phyloP scores from a whole-genome alignment of 2,329 filamentous ascomycete species.

The Pyrenochaeta sp. region DNA sequence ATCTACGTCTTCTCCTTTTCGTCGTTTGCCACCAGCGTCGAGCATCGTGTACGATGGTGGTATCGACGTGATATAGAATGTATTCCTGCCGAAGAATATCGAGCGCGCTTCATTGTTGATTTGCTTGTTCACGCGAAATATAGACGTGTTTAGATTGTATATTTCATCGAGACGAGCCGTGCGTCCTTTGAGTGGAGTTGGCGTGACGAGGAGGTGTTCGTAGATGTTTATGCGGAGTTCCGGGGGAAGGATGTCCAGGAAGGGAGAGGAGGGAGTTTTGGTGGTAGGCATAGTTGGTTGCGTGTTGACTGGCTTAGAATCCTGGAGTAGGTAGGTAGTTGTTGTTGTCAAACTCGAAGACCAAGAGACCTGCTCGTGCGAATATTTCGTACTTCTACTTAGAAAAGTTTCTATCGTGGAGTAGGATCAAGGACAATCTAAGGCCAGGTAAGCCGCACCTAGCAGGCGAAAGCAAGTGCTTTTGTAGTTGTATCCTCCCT shows the following conservation, averaged over 20 bases:
- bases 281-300: not conserved
- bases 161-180: slow-evolving; percentile 26
- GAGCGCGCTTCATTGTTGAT: slow-evolving; percentile 53
- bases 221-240: slow-evolving; percentile 44
- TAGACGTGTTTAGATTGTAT: slow-evolving; percentile 45
- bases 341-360: too few species aligned
- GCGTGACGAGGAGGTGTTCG: slow-evolving; percentile 34
- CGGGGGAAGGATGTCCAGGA: slow-evolving; percentile 38
- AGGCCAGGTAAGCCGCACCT: too few species aligned
- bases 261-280: slow-evolving; percentile 17
- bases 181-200: slow-evolving; percentile 29
- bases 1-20: not conserved
- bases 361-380: too few species aligned
- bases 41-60: slow-evolving; percentile 4
- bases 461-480: too few species aligned
- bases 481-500: too few species aligned
- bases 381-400: too few species aligned
- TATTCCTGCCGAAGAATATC: slow-evolving; percentile 54
- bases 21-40: not conserved
- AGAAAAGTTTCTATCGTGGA: too few species aligned
- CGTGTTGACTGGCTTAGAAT: too few species aligned
- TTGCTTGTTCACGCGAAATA: slow-evolving; percentile 50
- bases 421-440: too few species aligned
- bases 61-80: slow-evolving; percentile 41
- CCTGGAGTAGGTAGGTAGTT: too few species aligned